Conservation (phyloP, 345 rosid genomes). For the Sapria himalayana region DNA sequence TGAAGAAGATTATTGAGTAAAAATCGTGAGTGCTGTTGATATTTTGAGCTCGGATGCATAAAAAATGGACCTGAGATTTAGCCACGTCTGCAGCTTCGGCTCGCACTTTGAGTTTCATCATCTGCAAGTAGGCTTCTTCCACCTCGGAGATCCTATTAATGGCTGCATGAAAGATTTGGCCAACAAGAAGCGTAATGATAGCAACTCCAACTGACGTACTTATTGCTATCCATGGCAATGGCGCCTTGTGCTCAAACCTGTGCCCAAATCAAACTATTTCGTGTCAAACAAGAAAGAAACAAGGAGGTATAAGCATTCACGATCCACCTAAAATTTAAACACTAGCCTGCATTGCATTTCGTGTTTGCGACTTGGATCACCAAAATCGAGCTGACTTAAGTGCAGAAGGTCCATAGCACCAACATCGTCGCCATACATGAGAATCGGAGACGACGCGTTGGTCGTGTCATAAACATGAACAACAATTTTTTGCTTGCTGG, state of each 20-base stretch:
- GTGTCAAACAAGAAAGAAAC: too few relatives aligned
- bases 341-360: slow-evolving; percentile 91
- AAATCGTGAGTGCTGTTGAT: too few relatives aligned
- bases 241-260: slow-evolving; percentile 70
- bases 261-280: slow-evolving; percentile 4
- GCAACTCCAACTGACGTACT: slow-evolving; percentile 34
- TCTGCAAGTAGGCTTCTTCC: slow-evolving; percentile 49
- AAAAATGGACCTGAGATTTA: slow-evolving; percentile 57
- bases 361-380: slow-evolving; percentile 77
- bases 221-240: slow-evolving; percentile 66
- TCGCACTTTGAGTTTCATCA: slow-evolving; percentile 70
- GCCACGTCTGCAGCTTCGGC: slow-evolving; percentile 99
- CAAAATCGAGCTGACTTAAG: slow-evolving; percentile 61
- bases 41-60: too few relatives aligned
- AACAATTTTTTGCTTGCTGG: slow-evolving; percentile 69
- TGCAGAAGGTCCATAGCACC: slow-evolving; percentile 39
- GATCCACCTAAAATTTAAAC: too few relatives aligned
- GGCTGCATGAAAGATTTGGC: slow-evolving; percentile 60
- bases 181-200: slow-evolving; percentile 51
- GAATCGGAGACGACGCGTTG: slow-evolving; percentile 35
- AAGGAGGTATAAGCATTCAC: too few relatives aligned
- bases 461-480: slow-evolving; percentile 88
- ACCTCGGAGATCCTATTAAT: slow-evolving; percentile 51
- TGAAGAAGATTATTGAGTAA: slow-evolving; percentile 2
- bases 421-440: slow-evolving; percentile 66